Evolutionary conservation across 2,329 filamentous ascomycete genomes (phyloP), one percentile per base, ranked within the genome.

Genomic region (Penicillium nordicum): DNA sequence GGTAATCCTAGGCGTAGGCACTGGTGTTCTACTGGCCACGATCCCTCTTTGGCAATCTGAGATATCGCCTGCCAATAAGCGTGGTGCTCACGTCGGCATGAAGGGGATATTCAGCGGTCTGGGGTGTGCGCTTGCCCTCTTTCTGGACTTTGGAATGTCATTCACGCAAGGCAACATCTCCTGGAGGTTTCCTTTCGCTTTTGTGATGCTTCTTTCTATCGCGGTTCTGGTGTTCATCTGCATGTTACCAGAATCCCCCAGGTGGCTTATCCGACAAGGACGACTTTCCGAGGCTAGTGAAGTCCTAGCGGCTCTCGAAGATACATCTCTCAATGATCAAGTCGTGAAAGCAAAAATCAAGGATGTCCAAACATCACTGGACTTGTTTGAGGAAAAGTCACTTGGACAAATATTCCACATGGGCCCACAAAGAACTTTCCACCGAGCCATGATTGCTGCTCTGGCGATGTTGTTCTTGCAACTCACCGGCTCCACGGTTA

Each of bases 21-120:
- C 62, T 1, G 63, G 63, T 29, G 32, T 46, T 7, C 12, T 65
- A 5, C 25, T 65, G 11, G 63, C 61, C 16, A 65, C 63, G 1
- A 56, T 63, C 37, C 63, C 63, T 32, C 59, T 65, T 7, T 66
- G 63, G 63, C 59, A 58, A 23, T 63, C 63, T 8, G 63, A 66
- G 21, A 64, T 63, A 25, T 62, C 63, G 0, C 59, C 63, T 21
- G 57, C 63, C 10, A 47, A 56, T 1, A 63, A 60, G 16, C 63
- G 63, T 27, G 63, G 63, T 12, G 54, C 61, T 5, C 63, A 66
- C 32, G 63, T 66, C 41, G 63, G 45, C 30, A 61, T 60, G 30
- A 65, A 65, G 40, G 63, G 63, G 0, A 42, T 63, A 12, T 66
- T 66, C 32, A 61, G 51, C 16, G 61, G 63, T 4, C 18, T 63